Evolutionary conservation across 306 rosid species (phyloP).

Genomic region (Sophora flavescens): DNA sequence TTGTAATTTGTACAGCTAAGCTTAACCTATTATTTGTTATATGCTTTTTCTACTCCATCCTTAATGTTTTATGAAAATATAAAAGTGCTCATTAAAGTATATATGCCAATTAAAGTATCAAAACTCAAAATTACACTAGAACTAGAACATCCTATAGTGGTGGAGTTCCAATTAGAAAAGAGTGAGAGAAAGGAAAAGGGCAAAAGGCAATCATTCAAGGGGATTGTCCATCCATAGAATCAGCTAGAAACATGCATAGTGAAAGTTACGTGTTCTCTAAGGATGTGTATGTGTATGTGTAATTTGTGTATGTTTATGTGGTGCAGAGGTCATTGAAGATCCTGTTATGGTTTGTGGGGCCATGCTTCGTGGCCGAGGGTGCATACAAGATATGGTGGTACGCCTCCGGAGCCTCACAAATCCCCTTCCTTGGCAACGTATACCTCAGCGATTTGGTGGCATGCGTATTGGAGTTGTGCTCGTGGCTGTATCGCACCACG

Average conservation of each 20-base stretch:
- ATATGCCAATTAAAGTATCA: background rate
- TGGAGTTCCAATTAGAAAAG: slow-evolving; percentile 15
- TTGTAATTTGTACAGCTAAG: too few relatives aligned
- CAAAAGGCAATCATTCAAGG: background rate
- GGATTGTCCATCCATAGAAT: slow-evolving; percentile 4
- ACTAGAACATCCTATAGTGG: slow-evolving; percentile 5
- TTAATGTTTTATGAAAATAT: too few relatives aligned
- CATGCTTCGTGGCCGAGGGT: slow-evolving; percentile 74
- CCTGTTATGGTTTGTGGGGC: slow-evolving; percentile 62
- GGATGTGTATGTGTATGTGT: background rate
- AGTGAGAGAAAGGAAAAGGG: background rate
- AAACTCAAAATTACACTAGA: background rate
- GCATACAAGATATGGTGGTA: slow-evolving; percentile 99
- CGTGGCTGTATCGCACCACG: slow-evolving; percentile 84
- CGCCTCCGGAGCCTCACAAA: slow-evolving; percentile 80
- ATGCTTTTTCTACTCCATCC: too few relatives aligned
- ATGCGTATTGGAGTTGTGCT: slow-evolving; percentile 74
- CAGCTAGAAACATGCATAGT: background rate
- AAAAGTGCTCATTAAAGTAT: too few relatives aligned
- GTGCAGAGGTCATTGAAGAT: slow-evolving; percentile 74
- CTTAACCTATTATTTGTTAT: too few relatives aligned
- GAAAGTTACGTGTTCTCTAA: background rate
- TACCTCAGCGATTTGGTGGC: slow-evolving; percentile 71
- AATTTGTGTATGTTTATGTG: background rate
- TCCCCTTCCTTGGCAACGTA: slow-evolving; percentile 77